Conservation (phyloP, 176 grass and related monocot genomes). For the Oropetium thomaeum region DNA sequence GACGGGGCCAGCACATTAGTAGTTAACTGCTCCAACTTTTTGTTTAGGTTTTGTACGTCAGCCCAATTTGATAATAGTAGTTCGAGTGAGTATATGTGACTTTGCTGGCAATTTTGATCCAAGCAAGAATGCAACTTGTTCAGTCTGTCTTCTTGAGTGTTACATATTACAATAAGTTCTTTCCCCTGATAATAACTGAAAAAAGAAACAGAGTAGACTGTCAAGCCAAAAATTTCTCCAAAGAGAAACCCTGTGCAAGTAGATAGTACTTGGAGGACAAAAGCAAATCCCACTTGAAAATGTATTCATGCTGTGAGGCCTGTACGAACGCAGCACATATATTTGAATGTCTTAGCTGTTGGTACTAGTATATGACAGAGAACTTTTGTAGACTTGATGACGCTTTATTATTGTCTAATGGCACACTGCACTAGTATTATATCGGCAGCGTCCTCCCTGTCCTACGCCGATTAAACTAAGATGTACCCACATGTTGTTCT, state of each 20-base stretch:
- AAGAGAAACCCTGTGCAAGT: neutral
- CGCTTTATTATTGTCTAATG: slow-evolving; percentile 22
- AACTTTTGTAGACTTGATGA: neutral
- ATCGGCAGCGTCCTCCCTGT: slow-evolving; percentile 21
- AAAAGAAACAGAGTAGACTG: neutral
- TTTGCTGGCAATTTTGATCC: neutral
- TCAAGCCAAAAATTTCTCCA: neutral
- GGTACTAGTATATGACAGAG: slow-evolving; percentile 1
- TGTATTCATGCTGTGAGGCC: neutral
- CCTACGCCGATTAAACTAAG: slow-evolving; percentile 26
- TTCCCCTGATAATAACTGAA: neutral
- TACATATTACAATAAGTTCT: neutral
- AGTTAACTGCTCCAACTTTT: slow-evolving; percentile 7
- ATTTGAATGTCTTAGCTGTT: slow-evolving; percentile 27
- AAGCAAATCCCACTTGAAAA: neutral
- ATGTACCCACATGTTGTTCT: slow-evolving; percentile 35
- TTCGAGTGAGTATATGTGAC: neutral
- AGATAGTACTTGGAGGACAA: neutral
- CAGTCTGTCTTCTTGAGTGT: neutral
- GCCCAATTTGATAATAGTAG: neutral
- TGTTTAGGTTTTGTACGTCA: slow-evolving; percentile 1
- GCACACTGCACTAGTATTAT: neutral
- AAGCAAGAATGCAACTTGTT: neutral
- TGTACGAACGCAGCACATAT: slow-evolving; percentile 18
- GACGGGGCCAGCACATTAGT: neutral